phyloP scores from a whole-genome alignment of 2,329 filamentous ascomycete species.

The Mycosphaerella sp. region DNA sequence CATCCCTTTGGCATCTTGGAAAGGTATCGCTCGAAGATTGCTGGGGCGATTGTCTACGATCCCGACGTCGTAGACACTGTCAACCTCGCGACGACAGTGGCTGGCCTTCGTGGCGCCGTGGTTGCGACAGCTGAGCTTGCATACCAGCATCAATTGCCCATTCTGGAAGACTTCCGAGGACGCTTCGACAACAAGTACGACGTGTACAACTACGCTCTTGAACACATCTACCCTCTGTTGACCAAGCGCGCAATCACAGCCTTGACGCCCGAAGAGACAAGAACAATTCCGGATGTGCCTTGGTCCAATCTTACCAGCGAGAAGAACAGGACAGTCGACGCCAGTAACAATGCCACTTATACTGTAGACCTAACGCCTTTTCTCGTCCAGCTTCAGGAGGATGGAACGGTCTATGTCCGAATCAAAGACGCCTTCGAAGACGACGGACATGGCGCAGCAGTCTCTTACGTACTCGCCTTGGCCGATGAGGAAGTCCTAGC shows the following conservation, averaged over 20 bases:
- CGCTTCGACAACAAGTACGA: constrained; percentile 4
- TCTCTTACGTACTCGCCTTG: background rate
- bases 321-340: background rate
- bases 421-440: constrained; percentile 2
- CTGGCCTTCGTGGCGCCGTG: background rate
- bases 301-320: background rate
- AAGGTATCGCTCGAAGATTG: background rate
- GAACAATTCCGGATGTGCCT: background rate
- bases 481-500: background rate
- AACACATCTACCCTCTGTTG: background rate
- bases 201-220: constrained; percentile 1
- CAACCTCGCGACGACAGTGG: constrained; percentile 5
- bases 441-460: constrained; percentile 1
- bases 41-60: background rate
- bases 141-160: background rate
- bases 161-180: background rate
- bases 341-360: background rate
- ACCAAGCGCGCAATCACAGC: background rate
- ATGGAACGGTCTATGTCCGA: background rate
- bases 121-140: background rate
- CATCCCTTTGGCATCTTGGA: constrained; percentile 1
- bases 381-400: background rate
- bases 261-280: background rate
- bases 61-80: background rate
- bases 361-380: background rate